Conservation (phyloP, 2,329 filamentous ascomycete species). For the Biscogniauxia marginata region DNA sequence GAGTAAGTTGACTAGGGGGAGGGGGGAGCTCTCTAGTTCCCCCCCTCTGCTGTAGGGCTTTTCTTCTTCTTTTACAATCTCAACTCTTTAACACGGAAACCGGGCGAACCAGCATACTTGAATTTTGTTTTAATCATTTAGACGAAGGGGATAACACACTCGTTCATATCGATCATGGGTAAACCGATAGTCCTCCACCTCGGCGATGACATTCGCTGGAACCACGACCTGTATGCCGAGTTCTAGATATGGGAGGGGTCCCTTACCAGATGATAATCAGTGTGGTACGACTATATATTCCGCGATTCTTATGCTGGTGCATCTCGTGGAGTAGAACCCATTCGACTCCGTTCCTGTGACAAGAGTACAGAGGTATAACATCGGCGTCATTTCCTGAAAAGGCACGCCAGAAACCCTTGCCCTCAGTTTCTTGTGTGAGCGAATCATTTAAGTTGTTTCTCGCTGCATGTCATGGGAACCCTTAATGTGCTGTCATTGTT, state of each 20-base stretch:
- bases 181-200: constrained; percentile 19
- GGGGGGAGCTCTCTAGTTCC: neutral
- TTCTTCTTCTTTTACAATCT: too few species aligned
- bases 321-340: neutral
- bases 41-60: too few species aligned
- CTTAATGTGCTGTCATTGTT: neutral
- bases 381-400: neutral
- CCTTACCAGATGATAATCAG: neutral
- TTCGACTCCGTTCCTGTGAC: neutral
- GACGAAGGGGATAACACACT: neutral
- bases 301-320: neutral
- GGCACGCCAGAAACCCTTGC: neutral
- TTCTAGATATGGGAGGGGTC: neutral
- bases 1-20: too few species aligned
- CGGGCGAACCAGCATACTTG: too few species aligned
- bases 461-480: neutral
- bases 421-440: neutral
- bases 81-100: too few species aligned
- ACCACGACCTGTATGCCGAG: constrained; percentile 13
- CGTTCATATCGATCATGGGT: neutral
- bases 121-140: too few species aligned
- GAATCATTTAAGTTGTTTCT: neutral
- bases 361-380: neutral
- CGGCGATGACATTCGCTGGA: constrained; percentile 19
- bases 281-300: neutral